Base-by-base conservation (phyloP, 2,329 filamentous ascomycete genomes). In the Aspergillus arachidicola region DNA sequence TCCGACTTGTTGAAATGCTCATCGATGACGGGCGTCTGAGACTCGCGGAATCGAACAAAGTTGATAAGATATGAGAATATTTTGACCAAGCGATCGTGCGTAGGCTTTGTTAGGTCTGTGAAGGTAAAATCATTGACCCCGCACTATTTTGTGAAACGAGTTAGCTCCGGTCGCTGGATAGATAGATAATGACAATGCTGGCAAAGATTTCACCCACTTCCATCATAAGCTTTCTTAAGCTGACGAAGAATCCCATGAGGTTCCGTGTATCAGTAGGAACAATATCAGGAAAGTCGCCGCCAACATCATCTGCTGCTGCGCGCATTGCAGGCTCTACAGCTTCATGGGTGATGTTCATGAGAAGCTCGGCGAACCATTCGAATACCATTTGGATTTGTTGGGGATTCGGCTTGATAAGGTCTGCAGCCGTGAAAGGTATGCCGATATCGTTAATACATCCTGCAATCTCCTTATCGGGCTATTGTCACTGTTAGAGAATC, bases 1-100 rank as follows among this genome's bases (percentile, higher is more conserved):
- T 97, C 93, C 14, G 91, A 87, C 72, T 92, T 94, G 82, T 97
- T 95, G 82, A 95, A 95, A 79, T 98, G 91, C 76, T 96, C 88
- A 76, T 97, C 94, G 67, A 98, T 97, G 34, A 95, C 88, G 45
- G 84, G 83, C 1, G 93, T 96, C 78, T 98, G 94, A 66, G 91
- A 93, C 81, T 97, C 94, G 71, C 95, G 91, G 81, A 98, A 99
- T 59, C 95, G 89, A 69, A 98, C 94, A 79, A 99, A 99, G 80
- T 99, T 99, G 83, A 99, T 99, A 67, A 98, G 87, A 79, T 97
- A 97, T 68, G 92, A 96, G 77, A 99, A 95, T 73, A 98, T 96
- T 81, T 95, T 96, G 73, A 94, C 91, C 16, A 98, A 86, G 51
- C 95, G 91, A 62, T 92, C 91, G 75, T 96, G 92, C 1, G 93